phyloP scores from a whole-genome alignment of 2,329 filamentous ascomycete species.

The Phaeosphaeria sp. region DNA sequence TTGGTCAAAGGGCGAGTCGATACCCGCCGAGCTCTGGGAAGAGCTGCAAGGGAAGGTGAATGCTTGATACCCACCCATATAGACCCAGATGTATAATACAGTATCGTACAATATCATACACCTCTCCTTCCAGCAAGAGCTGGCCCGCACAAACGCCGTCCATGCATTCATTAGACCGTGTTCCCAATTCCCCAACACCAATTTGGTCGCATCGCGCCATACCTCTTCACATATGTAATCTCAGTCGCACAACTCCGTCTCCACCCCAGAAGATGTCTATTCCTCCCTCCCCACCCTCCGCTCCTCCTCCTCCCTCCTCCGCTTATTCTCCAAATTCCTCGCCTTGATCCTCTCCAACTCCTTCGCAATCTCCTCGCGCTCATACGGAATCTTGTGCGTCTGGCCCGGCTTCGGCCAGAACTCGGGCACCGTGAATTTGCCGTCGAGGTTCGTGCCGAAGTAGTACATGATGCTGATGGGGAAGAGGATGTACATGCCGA shows the following conservation, averaged over 20 bases:
- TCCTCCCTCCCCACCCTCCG: slow-evolving; percentile 25
- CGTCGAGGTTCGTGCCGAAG: slow-evolving; percentile 97
- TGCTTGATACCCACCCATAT: slow-evolving; percentile 33
- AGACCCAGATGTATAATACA: slow-evolving; percentile 38
- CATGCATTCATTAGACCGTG: slow-evolving; percentile 12
- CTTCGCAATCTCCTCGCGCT: slow-evolving; percentile 80
- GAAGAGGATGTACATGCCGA: slow-evolving; percentile 98
- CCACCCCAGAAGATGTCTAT: slow-evolving; percentile 3
- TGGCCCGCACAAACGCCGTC: slow-evolving; percentile 19
- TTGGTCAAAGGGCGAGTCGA: slow-evolving; percentile 47
- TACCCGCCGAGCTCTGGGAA: slow-evolving; percentile 48
- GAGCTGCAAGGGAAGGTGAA: slow-evolving; percentile 47
- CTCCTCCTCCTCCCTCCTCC: slow-evolving; percentile 55
- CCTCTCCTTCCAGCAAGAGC: slow-evolving; percentile 1
- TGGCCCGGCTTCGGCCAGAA: slow-evolving; percentile 92
- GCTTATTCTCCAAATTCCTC: slow-evolving; percentile 55
- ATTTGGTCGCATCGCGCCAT: not conserved
- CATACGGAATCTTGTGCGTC: slow-evolving; percentile 77
- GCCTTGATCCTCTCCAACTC: slow-evolving; percentile 77
- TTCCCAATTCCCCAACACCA: not conserved
- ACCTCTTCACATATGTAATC: too few relatives aligned
- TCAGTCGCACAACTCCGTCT: not conserved
- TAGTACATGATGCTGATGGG: slow-evolving; percentile 99
- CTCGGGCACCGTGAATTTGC: slow-evolving; percentile 78
- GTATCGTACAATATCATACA: slow-evolving; percentile 34